Base-by-base conservation (phyloP, 345 rosid genomes). In the Euphorbia peplus region DNA sequence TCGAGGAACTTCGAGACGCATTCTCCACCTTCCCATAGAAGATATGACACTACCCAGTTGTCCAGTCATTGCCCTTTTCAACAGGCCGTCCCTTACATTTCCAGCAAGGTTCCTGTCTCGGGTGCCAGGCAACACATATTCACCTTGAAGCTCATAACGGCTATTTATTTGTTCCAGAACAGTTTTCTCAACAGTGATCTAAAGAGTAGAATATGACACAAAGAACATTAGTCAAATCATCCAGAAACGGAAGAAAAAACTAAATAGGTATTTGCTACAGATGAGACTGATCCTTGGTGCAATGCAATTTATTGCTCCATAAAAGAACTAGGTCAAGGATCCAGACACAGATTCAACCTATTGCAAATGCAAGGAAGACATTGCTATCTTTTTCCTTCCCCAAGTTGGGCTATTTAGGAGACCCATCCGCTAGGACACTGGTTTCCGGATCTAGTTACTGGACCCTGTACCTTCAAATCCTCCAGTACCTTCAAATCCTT, bases 21-120 rank as follows among this genome's bases (percentile, higher is more conserved):
- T 84, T 83, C 98, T 89, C 98, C 98, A 93, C 81, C 98, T 88
- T 81, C 98, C 97, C 91, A 93, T 85, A 41, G 97, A 89, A 72
- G 98, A 93, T 80, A 93, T 93, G 82, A 89, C 97, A 77, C 96
- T 93, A 64, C 96, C 87, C 29, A 91, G 83, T 75, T 91, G 97
- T 37, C 98, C 98, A 54, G 89, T 85, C 96, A 91, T 89, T 74
- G 95, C 97, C 79, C 90, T 87, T 86, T 87, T 81, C 37, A 93
- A 83, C 80, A 93, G 83, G 70, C 87, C 91, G 74, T 84, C 97
- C 66, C 69, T 83, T 78, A 80, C 90, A 78, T 91, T 86, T 55
- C 84, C 90, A 69, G 86, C 71, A 79, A 85, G 76, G 78, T 81
- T 86, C 56, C 96, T 88, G 68, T 93, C 98, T 53, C 98, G 85